Evolutionary conservation across 2,329 filamentous ascomycete species (phyloP), one percentile per base, ranked within the genome.

Genomic region (Monascus ruber): DNA sequence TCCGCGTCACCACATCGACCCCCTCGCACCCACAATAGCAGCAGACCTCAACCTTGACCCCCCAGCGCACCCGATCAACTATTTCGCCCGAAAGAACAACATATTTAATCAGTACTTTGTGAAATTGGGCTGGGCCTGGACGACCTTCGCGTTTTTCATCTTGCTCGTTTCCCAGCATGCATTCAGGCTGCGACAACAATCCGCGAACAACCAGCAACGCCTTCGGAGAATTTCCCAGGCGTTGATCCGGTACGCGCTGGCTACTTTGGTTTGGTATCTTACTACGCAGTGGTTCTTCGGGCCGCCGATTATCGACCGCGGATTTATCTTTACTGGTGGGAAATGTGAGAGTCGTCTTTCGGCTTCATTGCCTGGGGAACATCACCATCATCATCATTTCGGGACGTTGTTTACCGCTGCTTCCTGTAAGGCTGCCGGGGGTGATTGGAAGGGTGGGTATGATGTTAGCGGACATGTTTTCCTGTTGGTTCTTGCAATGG

Each of bases 281-380:
- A 79, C 91, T 11, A 98, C 91, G 47, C 91, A 96, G 68, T 96
- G 91, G 91, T 96, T 80, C 62, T 95, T 98, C 54, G 91, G 91
- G 0, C 80, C 91, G 2, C 73, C 87, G 17, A 69, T 98, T 36
- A 89, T 96, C 52, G 91, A 98, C 60, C 81, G 88, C 41, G 78
- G 83, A 3, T 98, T 96, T 60, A 71, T 78, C n/a, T 75, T 85
- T 61, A 94, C 86, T 0, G 91, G 91, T 3, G 91, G 91, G 1
- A 76, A 75, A 53, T 98, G 91, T 59, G 79, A 85, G 56, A 52
- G 77, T 3, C 17, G 17, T 17, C 17, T 17, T 17, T 17, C 17
- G 17, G 17, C 26, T 7, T 35, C 33, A 5, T 9, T 17, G 6
- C 2, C 33, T 8, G 6, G 24, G 9, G 8, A 31, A 31, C 29